Conservation (phyloP, 2,329 filamentous ascomycete species). For the Purpureocillium takamizusanense region DNA sequence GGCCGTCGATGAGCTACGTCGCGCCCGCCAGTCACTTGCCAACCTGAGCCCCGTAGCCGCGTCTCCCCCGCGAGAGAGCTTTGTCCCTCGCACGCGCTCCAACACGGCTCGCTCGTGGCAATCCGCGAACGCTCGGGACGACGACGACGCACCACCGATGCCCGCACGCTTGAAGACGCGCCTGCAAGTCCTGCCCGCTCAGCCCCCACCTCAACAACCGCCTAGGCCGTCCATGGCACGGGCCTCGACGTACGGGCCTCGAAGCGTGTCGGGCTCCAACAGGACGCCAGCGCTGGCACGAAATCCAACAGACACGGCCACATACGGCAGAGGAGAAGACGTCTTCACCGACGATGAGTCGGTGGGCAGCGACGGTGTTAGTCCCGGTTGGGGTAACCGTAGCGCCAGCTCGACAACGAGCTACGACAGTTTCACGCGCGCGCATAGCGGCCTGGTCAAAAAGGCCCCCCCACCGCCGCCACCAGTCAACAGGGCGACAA, state of each 20-base stretch:
- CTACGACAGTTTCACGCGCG: slow-evolving; percentile 36
- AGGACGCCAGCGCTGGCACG: slow-evolving; percentile 33
- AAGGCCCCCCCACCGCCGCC: slow-evolving; percentile 47
- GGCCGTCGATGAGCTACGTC: slow-evolving; percentile 71
- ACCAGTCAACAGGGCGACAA: slow-evolving; percentile 36
- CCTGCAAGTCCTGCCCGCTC: slow-evolving; percentile 15
- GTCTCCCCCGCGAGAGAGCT: slow-evolving; percentile 4
- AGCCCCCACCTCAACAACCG: slow-evolving; percentile 24
- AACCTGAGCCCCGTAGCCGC: slow-evolving; percentile 11
- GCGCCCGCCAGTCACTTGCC: slow-evolving; percentile 38
- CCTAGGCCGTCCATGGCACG: slow-evolving; percentile 26
- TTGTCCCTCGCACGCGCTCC: slow-evolving; percentile 30
- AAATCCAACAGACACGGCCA: slow-evolving; percentile 25
- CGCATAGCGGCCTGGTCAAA: slow-evolving; percentile 26
- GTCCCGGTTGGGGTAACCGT: slow-evolving; percentile 40
- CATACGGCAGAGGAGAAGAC: slow-evolving; percentile 26
- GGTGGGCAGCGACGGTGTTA: slow-evolving; percentile 39
- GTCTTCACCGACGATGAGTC: slow-evolving; percentile 42
- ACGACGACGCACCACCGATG: slow-evolving; percentile 13
- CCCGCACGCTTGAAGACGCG: slow-evolving; percentile 28
- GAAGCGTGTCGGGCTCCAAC: slow-evolving; percentile 10
- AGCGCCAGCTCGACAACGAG: slow-evolving; percentile 48
- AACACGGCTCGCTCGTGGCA: slow-evolving; percentile 40
- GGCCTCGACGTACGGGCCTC: slow-evolving; percentile 29
- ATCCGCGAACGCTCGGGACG: slow-evolving; percentile 21